These are phyloP conservation scores for Chlamydomonas schloesseri DNA, from an alignment of 139 green algal genomes.

Conservation along the genomic window DNA sequence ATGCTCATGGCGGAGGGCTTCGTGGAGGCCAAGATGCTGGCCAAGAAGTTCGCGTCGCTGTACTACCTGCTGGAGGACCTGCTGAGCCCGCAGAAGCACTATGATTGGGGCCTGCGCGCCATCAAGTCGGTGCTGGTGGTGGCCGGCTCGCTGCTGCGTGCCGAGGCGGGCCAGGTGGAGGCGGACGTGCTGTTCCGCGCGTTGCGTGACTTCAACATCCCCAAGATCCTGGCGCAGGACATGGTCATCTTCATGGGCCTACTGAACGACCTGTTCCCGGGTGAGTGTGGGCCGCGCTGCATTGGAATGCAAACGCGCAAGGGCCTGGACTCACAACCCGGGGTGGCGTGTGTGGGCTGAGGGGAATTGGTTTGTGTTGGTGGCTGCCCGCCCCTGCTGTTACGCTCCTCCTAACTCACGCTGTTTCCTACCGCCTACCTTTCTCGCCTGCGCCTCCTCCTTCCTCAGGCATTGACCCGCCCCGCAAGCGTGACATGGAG, in stretches of 20 bases:
- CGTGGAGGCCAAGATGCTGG: slow-evolving; percentile 85
- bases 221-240: slow-evolving; percentile 86
- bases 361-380: too few species aligned
- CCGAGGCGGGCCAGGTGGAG: slow-evolving; percentile 87
- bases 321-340: too few species aligned
- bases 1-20: slow-evolving; percentile 92
- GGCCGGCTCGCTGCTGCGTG: slow-evolving; percentile 80
- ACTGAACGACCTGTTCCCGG: slow-evolving; percentile 86
- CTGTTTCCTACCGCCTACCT: too few species aligned
- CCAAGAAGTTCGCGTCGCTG: slow-evolving; percentile 87
- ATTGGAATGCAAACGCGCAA: too few species aligned
- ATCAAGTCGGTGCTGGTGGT: slow-evolving; percentile 92
- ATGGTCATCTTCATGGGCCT: slow-evolving; percentile 92
- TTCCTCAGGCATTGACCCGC: slow-evolving; percentile 70
- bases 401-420: too few species aligned
- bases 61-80: slow-evolving; percentile 90
- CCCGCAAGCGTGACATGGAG: slow-evolving; percentile 76
- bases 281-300: not conserved
- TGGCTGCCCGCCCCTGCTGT: too few species aligned
- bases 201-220: slow-evolving; percentile 90
- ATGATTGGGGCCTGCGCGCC: slow-evolving; percentile 87
- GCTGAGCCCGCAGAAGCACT: slow-evolving; percentile 89
- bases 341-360: too few species aligned
- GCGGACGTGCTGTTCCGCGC: slow-evolving; percentile 87
- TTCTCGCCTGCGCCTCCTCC: too few species aligned